These are phyloP conservation scores for Gaultheria prostrata DNA, from an alignment of 148 eudicot species.

Conservation along the genomic window DNA sequence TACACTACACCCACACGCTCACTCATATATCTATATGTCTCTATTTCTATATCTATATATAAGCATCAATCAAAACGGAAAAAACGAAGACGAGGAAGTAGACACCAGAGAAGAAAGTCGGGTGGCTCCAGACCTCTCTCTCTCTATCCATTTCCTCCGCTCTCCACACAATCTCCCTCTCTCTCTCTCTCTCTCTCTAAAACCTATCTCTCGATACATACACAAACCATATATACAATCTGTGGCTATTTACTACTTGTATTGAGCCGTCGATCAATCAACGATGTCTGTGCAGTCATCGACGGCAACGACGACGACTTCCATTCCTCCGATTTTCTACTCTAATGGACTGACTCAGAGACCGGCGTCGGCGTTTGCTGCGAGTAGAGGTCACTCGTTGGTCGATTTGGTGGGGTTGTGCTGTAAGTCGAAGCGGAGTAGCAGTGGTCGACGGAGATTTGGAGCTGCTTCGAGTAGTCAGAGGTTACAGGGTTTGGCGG, in stretches of 20 bases:
- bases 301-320: slow-evolving; percentile 23
- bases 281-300: slow-evolving; percentile 59
- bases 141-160: slow-evolving; percentile 29
- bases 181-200: slow-evolving; percentile 19
- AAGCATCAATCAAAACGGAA: slow-evolving; percentile 2
- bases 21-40: too few relatives aligned
- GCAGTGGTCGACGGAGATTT: slow-evolving; percentile 25
- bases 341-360: slow-evolving; percentile 27
- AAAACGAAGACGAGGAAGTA: slow-evolving; percentile 15
- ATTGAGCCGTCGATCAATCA: slow-evolving; percentile 17
- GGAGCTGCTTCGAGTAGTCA: slow-evolving; percentile 13
- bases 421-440: slow-evolving; percentile 27
- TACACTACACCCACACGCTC: neutral
- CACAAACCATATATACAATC: neutral
- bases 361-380: slow-evolving; percentile 25
- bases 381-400: slow-evolving; percentile 38
- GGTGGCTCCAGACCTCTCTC: slow-evolving; percentile 31
- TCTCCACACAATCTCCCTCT: slow-evolving; percentile 41
- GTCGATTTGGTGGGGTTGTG: slow-evolving; percentile 62
- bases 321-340: slow-evolving; percentile 31
- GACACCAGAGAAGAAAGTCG: slow-evolving; percentile 19
- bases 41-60: neutral
- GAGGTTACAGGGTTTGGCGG: slow-evolving; percentile 7
- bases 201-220: neutral
- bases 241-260: neutral